Evolutionary conservation across 495 filamentous ascomycete species (phyloP).

Genomic region (Penicillium ochrochloron): DNA sequence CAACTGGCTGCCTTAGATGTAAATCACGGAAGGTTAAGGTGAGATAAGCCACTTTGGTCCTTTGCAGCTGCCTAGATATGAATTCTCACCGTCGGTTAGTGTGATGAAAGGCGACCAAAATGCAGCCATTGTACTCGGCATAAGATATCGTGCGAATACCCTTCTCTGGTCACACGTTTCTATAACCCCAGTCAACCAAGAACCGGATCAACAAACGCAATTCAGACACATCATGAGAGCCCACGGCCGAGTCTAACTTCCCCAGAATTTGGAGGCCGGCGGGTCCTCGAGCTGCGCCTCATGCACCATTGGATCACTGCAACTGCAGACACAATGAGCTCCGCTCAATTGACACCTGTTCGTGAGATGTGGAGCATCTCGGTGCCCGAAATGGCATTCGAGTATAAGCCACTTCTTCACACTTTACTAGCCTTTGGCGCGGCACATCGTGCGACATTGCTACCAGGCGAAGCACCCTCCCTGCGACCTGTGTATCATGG

Average conservation of each 20-base stretch:
- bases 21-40: constrained; percentile 53
- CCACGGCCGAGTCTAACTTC: constrained; percentile 15
- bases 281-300: constrained; percentile 28
- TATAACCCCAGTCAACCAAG: constrained; percentile 21
- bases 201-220: background rate
- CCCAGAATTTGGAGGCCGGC: constrained; percentile 17
- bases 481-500: constrained; percentile 28
- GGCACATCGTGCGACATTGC: constrained; percentile 26
- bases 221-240: background rate
- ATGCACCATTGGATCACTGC: constrained; percentile 31
- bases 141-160: constrained; percentile 23
- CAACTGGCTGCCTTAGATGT: constrained; percentile 51
- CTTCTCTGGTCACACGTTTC: constrained; percentile 18
- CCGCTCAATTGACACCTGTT: constrained; percentile 21
- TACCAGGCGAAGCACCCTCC: constrained; percentile 22
- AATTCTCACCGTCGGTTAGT: constrained; percentile 13
- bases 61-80: background rate
- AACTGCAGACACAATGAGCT: constrained; percentile 29
- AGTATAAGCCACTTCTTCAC: constrained; percentile 33
- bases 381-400: constrained; percentile 32
- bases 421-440: constrained; percentile 30
- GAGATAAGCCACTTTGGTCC: background rate
- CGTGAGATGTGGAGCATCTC: constrained; percentile 27
- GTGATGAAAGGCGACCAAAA: constrained; percentile 25
- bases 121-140: constrained; percentile 32